phyloP scores from a whole-genome alignment of 2,329 filamentous ascomycete species.

The Colletotrichum tofieldiae region DNA sequence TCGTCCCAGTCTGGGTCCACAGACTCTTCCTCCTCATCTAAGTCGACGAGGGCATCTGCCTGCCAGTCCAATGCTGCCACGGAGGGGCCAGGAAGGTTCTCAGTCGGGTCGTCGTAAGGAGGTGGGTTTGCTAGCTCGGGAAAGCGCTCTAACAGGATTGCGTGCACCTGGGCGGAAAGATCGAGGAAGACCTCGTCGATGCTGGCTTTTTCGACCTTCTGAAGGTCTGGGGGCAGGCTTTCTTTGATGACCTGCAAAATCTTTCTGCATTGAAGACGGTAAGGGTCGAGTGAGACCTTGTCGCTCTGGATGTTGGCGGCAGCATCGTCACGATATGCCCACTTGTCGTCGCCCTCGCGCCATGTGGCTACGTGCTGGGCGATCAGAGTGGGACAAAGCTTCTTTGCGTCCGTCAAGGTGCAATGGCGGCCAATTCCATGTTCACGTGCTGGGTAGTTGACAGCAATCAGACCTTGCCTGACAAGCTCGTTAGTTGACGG shows the following conservation, averaged over 20 bases:
- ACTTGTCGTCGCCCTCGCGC: constrained; percentile 91
- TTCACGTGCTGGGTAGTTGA: constrained; percentile 92
- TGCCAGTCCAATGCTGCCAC: constrained; percentile 85
- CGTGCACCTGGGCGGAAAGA: constrained; percentile 87
- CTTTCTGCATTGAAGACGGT: constrained; percentile 85
- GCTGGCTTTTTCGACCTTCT: constrained; percentile 91
- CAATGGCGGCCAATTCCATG: constrained; percentile 87
- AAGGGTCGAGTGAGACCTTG: constrained; percentile 95
- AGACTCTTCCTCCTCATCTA: constrained; percentile 82
- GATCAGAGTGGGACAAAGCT: constrained; percentile 87
- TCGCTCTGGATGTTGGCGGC: constrained; percentile 85
- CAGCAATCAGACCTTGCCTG: constrained; percentile 92
- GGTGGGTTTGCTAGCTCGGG: constrained; percentile 78
- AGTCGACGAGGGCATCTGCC: constrained; percentile 84
- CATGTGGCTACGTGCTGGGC: constrained; percentile 96
- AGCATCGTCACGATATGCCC: constrained; percentile 91
- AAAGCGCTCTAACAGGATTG: constrained; percentile 81
- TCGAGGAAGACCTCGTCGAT: constrained; percentile 98
- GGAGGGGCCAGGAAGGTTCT: constrained; percentile 79
- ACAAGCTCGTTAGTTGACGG: constrained; percentile 7
- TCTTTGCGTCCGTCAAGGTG: constrained; percentile 84
- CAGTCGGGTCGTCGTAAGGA: constrained; percentile 81
- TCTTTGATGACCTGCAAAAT: constrained; percentile 87
- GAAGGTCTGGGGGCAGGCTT: constrained; percentile 74
- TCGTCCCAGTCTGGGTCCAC: constrained; percentile 97